Evolutionary conservation across 148 eudicot species (phyloP).

Genomic region (Cornus kousa): DNA sequence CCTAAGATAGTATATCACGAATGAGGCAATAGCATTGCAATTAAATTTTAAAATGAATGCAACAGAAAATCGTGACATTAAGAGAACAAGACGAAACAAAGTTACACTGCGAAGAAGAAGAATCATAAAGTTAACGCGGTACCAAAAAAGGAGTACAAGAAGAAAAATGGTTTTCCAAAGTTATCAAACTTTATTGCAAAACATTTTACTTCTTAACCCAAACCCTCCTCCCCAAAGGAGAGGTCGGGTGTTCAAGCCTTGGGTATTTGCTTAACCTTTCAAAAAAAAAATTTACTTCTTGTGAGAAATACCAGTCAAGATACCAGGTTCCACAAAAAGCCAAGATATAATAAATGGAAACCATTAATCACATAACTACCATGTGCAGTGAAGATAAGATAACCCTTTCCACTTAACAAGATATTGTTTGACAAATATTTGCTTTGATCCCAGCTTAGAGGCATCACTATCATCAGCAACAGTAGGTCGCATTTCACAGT

Average conservation of each 20-base stretch:
- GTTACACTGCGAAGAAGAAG: too few species aligned
- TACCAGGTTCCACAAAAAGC: background rate
- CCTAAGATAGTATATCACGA: conserved; percentile 44
- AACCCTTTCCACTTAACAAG: conserved; percentile 96
- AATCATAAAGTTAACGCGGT: background rate
- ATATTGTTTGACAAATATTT: conserved; percentile 78
- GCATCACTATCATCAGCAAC: conserved; percentile 64
- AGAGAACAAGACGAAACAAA: background rate
- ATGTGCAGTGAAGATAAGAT: conserved; percentile 94
- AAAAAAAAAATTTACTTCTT: too few species aligned
- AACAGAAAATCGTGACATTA: background rate
- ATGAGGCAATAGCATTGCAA: conserved; percentile 6
- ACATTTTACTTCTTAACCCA: background rate
- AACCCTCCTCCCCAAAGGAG: too few species aligned
- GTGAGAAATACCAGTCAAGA: background rate
- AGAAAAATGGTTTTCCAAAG: background rate
- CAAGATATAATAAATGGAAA: background rate
- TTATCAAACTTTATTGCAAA: background rate
- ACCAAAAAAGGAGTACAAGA: background rate
- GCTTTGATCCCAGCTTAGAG: conserved; percentile 65
- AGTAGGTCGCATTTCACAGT: conserved; percentile 80
- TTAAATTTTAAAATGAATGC: background rate
- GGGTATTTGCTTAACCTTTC: too few species aligned
- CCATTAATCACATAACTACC: conserved; percentile 44
- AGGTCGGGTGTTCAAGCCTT: too few species aligned